Base-by-base conservation (phyloP, 1,284 basidiomycete genomes). In the Ceratobasidium sp. region DNA sequence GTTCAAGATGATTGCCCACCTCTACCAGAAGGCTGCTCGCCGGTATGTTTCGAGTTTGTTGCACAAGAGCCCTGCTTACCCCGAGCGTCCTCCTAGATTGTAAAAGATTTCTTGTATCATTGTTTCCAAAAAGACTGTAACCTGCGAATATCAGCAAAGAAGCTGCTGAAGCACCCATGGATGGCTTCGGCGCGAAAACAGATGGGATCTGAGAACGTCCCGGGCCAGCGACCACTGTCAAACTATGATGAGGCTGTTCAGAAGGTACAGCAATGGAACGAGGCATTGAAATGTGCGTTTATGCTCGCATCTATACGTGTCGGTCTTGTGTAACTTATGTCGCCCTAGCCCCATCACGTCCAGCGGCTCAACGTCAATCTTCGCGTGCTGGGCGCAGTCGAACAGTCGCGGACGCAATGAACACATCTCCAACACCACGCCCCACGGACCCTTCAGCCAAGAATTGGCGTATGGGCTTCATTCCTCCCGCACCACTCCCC, bases 71-170 rank as follows among this genome's bases (percentile, higher is more conserved):
- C 60, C 61, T 63, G 20, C 31, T 64, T 39, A n/a, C 23, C 28
- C 39, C 15, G n/a, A 63, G 3, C 39, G 26, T 31, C n/a, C 10
- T 39, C 42, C 6, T 91, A 95, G 68, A 92, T 97, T 77, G 97
- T 98, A 80, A 95, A 97, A 82, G 96, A 99, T 84, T 99, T 99
- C 81, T 87, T 99, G 10, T 93, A 95, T 79, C 96, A 98, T 80
- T 99, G 97, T 83, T 99, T 99, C 84, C 97, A 99, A 86, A 99
- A 99, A 84, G 97, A 99, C 82, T 91, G 91, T 79, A 98, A 98
- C 83, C 87, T 99, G 54, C 92, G 97, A 28, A 92, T 99, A 79
- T 93, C 94, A 0, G 97, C 97, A 2, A 94, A 94, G 85, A 98
- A 98, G 84, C 88, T 99, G 8, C 86, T 98, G 39, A 89, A 89